These are phyloP conservation scores for Cicer pinnatifidum DNA, from an alignment of 306 rosid species.

Conservation along the genomic window DNA sequence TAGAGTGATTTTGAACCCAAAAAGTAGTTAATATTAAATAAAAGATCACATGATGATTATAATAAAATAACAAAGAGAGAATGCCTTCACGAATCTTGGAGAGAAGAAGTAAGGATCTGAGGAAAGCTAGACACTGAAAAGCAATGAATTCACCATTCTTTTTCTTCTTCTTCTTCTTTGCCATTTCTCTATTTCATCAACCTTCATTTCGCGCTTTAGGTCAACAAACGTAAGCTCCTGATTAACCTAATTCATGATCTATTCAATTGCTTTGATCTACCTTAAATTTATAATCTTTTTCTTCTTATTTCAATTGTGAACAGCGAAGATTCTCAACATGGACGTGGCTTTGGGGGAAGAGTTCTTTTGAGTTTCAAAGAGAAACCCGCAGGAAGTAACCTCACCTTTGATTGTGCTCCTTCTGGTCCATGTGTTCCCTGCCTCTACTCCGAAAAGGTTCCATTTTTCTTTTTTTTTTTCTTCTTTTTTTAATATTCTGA, in stretches of 20 bases:
- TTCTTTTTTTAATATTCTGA: too few species aligned
- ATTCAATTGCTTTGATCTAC: slow-evolving; percentile 35
- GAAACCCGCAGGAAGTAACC: slow-evolving; percentile 66
- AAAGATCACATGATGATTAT: too few species aligned
- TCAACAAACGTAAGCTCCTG: slow-evolving; percentile 56
- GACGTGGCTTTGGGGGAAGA: slow-evolving; percentile 59
- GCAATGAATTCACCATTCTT: slow-evolving; percentile 51
- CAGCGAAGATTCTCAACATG: slow-evolving; percentile 44
- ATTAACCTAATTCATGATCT: slow-evolving; percentile 21
- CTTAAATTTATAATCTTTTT: slow-evolving; percentile 38
- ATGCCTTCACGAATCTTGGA: not conserved
- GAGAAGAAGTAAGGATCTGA: slow-evolving; percentile 22
- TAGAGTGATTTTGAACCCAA: too few species aligned
- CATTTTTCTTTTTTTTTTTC: not conserved
- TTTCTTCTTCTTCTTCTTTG: slow-evolving; percentile 31
- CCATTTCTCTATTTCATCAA: slow-evolving; percentile 43
- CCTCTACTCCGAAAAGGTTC: slow-evolving; percentile 86
- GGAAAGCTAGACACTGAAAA: slow-evolving; percentile 7
- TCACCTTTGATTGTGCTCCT: slow-evolving; percentile 82
- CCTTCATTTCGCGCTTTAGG: slow-evolving; percentile 48
- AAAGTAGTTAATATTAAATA: too few species aligned
- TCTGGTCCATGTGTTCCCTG: slow-evolving; percentile 93
- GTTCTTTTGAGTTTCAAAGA: slow-evolving; percentile 75
- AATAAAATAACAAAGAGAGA: not conserved
- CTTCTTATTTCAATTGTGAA: slow-evolving; percentile 44